Percentiles rank a stretch among this genome's conserved stretches.
phyloP scores from a whole-genome alignment of 1,284 basidiomycete genomes.

The Puccinia horiana region DNA sequence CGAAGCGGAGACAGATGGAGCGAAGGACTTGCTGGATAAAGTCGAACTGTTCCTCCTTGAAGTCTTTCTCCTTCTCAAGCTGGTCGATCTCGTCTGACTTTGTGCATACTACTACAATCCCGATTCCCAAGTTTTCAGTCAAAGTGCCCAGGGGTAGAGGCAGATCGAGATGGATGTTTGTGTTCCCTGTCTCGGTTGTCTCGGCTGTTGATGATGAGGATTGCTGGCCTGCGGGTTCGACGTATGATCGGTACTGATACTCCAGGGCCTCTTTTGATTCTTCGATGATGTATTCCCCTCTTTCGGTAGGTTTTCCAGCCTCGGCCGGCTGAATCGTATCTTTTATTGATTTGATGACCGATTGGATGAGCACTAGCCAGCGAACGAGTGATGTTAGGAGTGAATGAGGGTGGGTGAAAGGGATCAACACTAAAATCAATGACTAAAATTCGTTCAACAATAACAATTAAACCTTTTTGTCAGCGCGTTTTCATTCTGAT shows the following conservation, averaged over 20 bases:
- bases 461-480: neutral
- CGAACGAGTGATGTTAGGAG: conserved; percentile 43
- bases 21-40: conserved; percentile 90
- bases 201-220: conserved; percentile 57
- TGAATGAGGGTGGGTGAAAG: conserved; percentile 48
- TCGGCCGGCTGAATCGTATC: conserved; percentile 35
- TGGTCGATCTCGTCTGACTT: conserved; percentile 84
- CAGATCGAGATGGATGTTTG: conserved; percentile 28
- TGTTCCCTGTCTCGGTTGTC: conserved; percentile 17
- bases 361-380: conserved; percentile 44
- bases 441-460: conserved; percentile 21
- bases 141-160: conserved; percentile 52
- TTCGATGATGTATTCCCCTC: conserved; percentile 45
- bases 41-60: conserved; percentile 86
- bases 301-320: neutral
- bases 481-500: conserved; percentile 1
- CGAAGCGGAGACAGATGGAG: conserved; percentile 90
- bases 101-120: conserved; percentile 85
- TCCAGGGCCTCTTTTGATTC: conserved; percentile 43
- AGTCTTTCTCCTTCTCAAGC: conserved; percentile 59
- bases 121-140: conserved; percentile 68
- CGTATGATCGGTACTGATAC: conserved; percentile 37
- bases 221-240: conserved; percentile 65
- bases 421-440: conserved; percentile 46
- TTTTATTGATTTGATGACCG: conserved; percentile 46